A percentile compares a stretch with the other conserved stretches of the same genome.
phyloP scores from a whole-genome alignment of 306 rosid species.

The Cucumis cinereus region DNA sequence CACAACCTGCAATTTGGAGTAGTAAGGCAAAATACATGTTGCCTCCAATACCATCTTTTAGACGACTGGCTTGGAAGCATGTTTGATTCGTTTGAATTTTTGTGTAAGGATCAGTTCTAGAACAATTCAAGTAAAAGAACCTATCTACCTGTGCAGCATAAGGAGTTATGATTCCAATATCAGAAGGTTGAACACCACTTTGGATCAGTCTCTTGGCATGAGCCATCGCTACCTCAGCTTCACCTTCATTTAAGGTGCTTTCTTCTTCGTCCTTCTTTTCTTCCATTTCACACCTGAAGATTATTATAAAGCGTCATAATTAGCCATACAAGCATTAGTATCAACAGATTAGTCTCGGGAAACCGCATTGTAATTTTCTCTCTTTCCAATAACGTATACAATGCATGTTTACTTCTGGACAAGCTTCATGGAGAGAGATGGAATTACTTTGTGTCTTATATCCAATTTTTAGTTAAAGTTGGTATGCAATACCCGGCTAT shows the following conservation, averaged over 20 bases:
- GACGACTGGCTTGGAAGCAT: background rate
- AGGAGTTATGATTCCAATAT: constrained; percentile 91
- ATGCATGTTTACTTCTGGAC: background rate
- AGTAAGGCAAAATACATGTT: background rate
- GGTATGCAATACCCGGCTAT: constrained; percentile 68
- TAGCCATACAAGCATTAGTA: background rate
- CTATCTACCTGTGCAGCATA: constrained; percentile 82
- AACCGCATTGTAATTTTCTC: background rate
- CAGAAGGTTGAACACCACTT: constrained; percentile 85
- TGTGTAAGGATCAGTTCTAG: background rate
- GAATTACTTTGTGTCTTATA: background rate
- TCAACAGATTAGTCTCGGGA: background rate
- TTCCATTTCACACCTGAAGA: constrained; percentile 89
- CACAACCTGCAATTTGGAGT: constrained; percentile 54
- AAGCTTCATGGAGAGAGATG: background rate
- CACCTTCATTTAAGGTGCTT: constrained; percentile 94
- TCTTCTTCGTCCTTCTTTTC: constrained; percentile 98
- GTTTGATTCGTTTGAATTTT: background rate
- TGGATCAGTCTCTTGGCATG: constrained; percentile 74
- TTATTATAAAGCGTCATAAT: constrained; percentile 8
- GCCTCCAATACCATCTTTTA: background rate
- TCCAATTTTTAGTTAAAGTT: background rate
- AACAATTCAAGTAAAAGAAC: background rate
- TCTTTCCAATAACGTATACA: background rate
- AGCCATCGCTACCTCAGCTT: constrained; percentile 77